phyloP scores from a whole-genome alignment of 1,284 basidiomycete species.

The Chondrostereum purpureum region DNA sequence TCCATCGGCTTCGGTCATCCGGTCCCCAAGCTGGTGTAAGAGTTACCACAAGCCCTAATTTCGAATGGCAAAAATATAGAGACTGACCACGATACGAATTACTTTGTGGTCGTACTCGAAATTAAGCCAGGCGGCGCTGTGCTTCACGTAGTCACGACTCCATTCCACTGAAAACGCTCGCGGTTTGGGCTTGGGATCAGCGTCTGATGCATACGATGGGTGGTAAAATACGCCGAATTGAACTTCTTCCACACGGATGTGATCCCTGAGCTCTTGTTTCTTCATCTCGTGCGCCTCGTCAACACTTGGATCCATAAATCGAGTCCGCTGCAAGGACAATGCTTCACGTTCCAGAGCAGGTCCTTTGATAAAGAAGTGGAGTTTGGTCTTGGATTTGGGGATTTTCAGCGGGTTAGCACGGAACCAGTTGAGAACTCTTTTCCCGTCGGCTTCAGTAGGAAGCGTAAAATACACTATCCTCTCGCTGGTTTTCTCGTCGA shows the following conservation, averaged over 20 bases:
- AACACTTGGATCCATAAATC: conserved; percentile 53
- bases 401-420: conserved; percentile 29
- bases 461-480: conserved; percentile 52
- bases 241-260: conserved; percentile 47
- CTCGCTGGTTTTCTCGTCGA: conserved; percentile 39
- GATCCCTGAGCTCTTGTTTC: conserved; percentile 35
- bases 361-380: conserved; percentile 26
- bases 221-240: conserved; percentile 57
- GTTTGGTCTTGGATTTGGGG: conserved; percentile 29
- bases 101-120: conserved; percentile 63
- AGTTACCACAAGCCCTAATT: too few relatives aligned
- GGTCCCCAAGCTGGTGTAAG: conserved; percentile 45
- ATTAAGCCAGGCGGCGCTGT: conserved; percentile 44
- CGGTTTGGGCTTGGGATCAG: conserved; percentile 26
- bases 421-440: conserved; percentile 41
- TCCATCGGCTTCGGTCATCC: conserved; percentile 41
- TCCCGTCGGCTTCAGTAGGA: conserved; percentile 33
- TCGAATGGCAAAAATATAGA: conserved; percentile 5
- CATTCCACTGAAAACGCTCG: conserved; percentile 64
- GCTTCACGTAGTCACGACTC: conserved; percentile 34
- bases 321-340: conserved; percentile 46
- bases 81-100: conserved; percentile 45
- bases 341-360: conserved; percentile 19
- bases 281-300: conserved; percentile 48
- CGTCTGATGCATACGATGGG: conserved; percentile 22